These are phyloP conservation scores for Rhizophagus prolifer DNA, from an alignment of 192 early-diverging fungal species.

Conservation along the genomic window DNA sequence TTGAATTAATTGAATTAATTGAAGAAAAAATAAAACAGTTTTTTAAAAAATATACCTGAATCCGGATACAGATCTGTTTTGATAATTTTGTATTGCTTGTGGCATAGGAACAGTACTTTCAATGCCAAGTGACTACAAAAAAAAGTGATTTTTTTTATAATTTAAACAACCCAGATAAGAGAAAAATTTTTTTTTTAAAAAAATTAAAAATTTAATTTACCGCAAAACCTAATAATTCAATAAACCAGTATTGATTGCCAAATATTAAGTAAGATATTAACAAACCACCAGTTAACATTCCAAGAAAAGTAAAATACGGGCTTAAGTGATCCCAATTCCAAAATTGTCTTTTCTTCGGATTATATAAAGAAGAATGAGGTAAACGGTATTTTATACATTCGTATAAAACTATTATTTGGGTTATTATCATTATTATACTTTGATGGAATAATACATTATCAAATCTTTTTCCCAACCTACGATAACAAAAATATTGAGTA, in stretches of 20 bases:
- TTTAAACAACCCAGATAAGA: background rate
- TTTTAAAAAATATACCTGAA: constrained; percentile 36
- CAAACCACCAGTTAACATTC: constrained; percentile 27
- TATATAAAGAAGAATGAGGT: constrained; percentile 30
- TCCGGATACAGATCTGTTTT: constrained; percentile 47
- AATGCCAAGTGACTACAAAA: constrained; percentile 48
- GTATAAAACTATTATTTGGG: constrained; percentile 50
- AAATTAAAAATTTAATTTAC: constrained; percentile 7
- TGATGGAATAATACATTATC: constrained; percentile 54
- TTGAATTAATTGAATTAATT: background rate
- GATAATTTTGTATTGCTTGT: constrained; percentile 51
- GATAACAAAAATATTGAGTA: background rate
- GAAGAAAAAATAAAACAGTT: background rate
- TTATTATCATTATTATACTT: constrained; percentile 57
- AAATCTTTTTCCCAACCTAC: constrained; percentile 49
- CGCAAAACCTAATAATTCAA: constrained; percentile 40
- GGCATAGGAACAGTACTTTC: constrained; percentile 62
- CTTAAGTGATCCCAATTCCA: constrained; percentile 44
- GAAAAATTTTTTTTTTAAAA: background rate
- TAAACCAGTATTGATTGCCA: constrained; percentile 30
- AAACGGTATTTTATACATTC: constrained; percentile 43
- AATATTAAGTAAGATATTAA: constrained; percentile 36
- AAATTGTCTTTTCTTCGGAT: constrained; percentile 29
- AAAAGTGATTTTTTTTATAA: background rate
- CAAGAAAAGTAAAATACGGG: constrained; percentile 41